Percentiles rank a stretch among this genome's conserved stretches.
Evolutionary conservation across 331 rosid species (phyloP).

Genomic region (Rhamnella rubrinervis): DNA sequence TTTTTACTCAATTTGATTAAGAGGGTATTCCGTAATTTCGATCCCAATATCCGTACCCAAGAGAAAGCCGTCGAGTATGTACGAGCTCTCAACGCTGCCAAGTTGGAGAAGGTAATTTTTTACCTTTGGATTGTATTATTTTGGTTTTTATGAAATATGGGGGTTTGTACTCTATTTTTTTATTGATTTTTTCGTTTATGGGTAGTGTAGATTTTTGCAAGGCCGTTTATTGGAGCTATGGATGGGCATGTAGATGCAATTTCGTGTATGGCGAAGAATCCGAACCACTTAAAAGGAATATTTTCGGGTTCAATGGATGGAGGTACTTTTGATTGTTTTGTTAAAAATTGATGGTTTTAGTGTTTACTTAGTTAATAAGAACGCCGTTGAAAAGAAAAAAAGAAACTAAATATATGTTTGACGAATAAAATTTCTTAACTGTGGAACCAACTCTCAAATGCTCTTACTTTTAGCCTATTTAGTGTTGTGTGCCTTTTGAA

Average conservation of each 20-base stretch:
- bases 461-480: no score
- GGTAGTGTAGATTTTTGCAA: constrained; percentile 70
- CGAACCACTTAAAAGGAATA: constrained; percentile 71
- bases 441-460: no score
- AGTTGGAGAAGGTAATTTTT: constrained; percentile 66
- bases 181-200: not conserved
- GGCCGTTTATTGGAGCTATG: constrained; percentile 92
- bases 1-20: constrained; percentile 25
- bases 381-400: not conserved
- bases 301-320: constrained; percentile 98
- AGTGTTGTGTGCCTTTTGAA: no score
- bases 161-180: not conserved
- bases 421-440: no score
- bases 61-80: constrained; percentile 91
- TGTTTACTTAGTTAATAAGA: not conserved
- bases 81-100: constrained; percentile 85
- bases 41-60: constrained; percentile 73
- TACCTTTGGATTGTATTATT: not conserved
- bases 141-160: not conserved
- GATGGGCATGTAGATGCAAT: constrained; percentile 85
- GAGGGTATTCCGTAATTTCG: constrained; percentile 87
- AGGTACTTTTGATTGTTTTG: constrained; percentile 48
- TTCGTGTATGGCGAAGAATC: constrained; percentile 83
- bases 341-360: not conserved
- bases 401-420: no score